Base-by-base conservation (phyloP, 2,329 filamentous ascomycete species). In the Phaeophleospora eucalypticola region DNA sequence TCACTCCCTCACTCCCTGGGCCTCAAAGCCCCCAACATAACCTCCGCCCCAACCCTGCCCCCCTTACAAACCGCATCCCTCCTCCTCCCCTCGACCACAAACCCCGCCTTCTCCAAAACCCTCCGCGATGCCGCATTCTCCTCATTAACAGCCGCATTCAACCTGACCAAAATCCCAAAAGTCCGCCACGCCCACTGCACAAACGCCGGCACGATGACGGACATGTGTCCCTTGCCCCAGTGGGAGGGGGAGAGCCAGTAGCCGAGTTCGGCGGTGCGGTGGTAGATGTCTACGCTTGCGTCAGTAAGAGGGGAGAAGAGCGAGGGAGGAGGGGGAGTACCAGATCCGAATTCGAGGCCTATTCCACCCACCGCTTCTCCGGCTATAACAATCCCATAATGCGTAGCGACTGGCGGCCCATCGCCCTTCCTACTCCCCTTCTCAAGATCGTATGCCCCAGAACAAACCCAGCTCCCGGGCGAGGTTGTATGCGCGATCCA, bases 241-340 rank as follows among this genome's bases (percentile, higher is more conserved):
- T 29, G 24, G 7, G 6, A 6, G 43, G 68, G 65, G 15, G 61
- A 64, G 9, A 73, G 46, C 71, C 71, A 74, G 55, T 69, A 73
- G 9, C 70, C 70, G 1, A 73, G 40, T 46, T 71, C 68, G 1
- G 65, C 70, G 1, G 58, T 60, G 45, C 68, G 68, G 4, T 63
- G 52, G n/a, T 63, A 58, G 14, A 69, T 56, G 45, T 71, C 68
- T 24, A n/a, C 24, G 12, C 24, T 12, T 4, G 32, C 2, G 8
- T 4, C 16, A 8, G 8, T 29, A 24, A 3, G 20, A 8, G n/a
- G 10, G 18, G 4, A 4, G 10, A 9, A 1, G 24, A 12, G n/a
- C n/a, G n/a, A n/a, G n/a, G n/a, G n/a, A n/a, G n/a, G n/a, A n/a
- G n/a, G n/a, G n/a, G 19, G 39, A 14, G 58, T 63, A 35, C 61